Evolutionary conservation across 805 yeast genomes (phyloP), one percentile per base, ranked within the genome.

Genomic region (Yarrowia keelungensis): DNA sequence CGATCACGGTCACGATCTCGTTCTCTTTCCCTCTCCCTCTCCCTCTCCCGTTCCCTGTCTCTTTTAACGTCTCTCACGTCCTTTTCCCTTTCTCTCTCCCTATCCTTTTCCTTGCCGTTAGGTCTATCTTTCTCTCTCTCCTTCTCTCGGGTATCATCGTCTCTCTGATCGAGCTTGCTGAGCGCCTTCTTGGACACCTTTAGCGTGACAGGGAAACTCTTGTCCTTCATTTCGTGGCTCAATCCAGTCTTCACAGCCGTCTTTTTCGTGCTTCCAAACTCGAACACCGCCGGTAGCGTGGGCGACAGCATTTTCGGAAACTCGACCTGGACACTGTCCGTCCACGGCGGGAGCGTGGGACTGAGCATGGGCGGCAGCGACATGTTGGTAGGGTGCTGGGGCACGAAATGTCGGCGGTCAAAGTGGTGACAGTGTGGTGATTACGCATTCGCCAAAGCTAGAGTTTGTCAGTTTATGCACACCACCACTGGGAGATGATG

Each of bases 231-330:
- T 35, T 59, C 65, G 12, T 59, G 50, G 35, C 65, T 59, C 16
- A 59, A 35, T 2, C 51, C 51, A 16, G 65, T 59, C 51, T 59
- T 59, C 12, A 11, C 26, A 39, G 32, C 16, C 15, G 49, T n/a
- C 41, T 58, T 58, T 12, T 43, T 58, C 12, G 41, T 11, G 50
- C 38, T 12, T 8, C 67, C 56, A 38, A 49, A 49, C 15, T 73
- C 76, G 61, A 76, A 78, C 41, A 72, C 71, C 3, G 80, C 74
- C 1, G 82, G 82, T 14, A 80, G 73, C 15, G 81, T 79, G 2
- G 82, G 82, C 70, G 81, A 79, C 67, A 79, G 71, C 75, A 79
- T 79, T 16, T 71, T 71, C 43, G 74, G 69, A 10, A 59, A 12
- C 39, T 62, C 67, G 15, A 62, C 67, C 46, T 38, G 39, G 16